Percentiles rank a stretch among this genome's conserved stretches.
These are phyloP conservation scores for Musa itinerans DNA, from an alignment of 176 grass and related monocot genomes.

Conservation along the genomic window DNA sequence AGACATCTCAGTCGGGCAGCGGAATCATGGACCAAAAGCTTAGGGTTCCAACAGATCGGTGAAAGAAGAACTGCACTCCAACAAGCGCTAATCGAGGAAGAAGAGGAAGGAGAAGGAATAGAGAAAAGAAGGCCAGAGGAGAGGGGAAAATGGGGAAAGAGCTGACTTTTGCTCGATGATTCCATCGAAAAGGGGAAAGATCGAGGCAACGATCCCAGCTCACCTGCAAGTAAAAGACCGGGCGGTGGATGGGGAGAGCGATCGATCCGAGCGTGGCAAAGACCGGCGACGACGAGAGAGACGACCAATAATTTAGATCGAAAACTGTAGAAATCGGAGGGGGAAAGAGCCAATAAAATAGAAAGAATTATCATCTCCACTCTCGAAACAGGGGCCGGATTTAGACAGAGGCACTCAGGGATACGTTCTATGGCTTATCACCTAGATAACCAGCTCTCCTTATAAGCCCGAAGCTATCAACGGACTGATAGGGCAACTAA, in stretches of 20 bases:
- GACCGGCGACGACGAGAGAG: neutral
- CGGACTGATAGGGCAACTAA: neutral
- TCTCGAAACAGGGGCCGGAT: neutral
- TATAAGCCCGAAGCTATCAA: neutral
- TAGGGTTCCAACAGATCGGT: neutral
- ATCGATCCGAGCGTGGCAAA: constrained; percentile 7
- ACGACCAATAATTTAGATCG: constrained; percentile 8
- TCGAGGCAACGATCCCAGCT: constrained; percentile 1
- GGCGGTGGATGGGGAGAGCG: neutral
- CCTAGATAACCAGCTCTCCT: neutral
- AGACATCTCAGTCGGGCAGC: neutral
- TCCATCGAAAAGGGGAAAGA: neutral
- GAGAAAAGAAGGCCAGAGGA: neutral
- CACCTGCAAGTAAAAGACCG: neutral
- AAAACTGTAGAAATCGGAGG: neutral
- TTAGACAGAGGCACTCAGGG: neutral
- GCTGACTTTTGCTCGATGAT: neutral
- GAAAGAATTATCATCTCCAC: neutral
- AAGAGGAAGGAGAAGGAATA: neutral
- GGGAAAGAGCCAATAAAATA: neutral
- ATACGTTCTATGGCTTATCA: neutral
- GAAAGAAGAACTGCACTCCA: neutral
- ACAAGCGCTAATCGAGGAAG: neutral
- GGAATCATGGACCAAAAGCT: too few species aligned
- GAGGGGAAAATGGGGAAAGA: neutral